These are phyloP conservation scores for Coffea canephora DNA, from an alignment of 257 asterid genomes.

Conservation along the genomic window DNA sequence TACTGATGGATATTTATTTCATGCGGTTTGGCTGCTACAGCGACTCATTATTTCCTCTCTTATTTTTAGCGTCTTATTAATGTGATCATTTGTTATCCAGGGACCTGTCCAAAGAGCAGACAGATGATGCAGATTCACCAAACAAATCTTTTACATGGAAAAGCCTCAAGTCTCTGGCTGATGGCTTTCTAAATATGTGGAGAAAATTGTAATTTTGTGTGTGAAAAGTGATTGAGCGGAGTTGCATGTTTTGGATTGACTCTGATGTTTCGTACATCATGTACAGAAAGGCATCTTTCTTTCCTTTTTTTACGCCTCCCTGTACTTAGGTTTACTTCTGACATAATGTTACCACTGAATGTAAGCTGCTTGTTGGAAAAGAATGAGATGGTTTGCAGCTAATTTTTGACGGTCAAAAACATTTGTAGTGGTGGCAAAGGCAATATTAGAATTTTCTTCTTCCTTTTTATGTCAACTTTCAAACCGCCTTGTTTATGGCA, in stretches of 20 bases:
- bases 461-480: no score
- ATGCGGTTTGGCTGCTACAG: conserved; percentile 2
- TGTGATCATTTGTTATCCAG: conserved; percentile 25
- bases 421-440: no score
- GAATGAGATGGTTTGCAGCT: background rate
- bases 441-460: no score
- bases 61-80: conserved; percentile 3
- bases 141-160: conserved; percentile 59
- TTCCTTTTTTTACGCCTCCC: no score
- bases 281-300: background rate
- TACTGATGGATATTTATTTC: background rate
- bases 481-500: no score
- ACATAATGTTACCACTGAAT: background rate
- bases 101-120: conserved; percentile 37
- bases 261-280: background rate
- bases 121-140: conserved; percentile 32
- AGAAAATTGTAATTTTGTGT: conserved; percentile 31
- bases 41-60: conserved; percentile 1
- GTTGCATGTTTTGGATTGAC: background rate
- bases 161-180: conserved; percentile 69
- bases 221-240: background rate
- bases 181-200: conserved; percentile 63
- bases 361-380: background rate
- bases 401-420: background rate
- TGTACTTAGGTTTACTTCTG: background rate